Evolutionary conservation across 108 stramenopile genomes (phyloP), one percentile per base, ranked within the genome.

Genomic region (Mediolabrus comicus): DNA sequence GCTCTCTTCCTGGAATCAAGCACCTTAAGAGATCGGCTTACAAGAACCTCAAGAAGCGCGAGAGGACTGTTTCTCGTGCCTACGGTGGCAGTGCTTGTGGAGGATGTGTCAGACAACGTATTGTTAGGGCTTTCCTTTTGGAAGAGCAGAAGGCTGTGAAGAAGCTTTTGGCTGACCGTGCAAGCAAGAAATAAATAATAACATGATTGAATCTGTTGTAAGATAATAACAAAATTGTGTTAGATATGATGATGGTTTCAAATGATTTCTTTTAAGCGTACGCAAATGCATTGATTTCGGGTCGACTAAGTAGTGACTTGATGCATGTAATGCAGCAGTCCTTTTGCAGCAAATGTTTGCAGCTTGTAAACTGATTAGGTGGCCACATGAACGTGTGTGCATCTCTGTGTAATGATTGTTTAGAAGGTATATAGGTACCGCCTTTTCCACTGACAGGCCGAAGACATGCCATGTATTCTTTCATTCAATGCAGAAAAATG

Each of bases 101-200:
- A 52, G 57, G 53, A 32, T 98, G 98, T 80, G 97, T 99, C 43
- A 90, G 89, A 67, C 66, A 88, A 62, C 84, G 97, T 43, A 97
- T 99, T 81, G 83, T 99, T 53, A 81, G 99, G 74, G 99, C 99
- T 31, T 99, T 99, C 80, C 75, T 99, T 62, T 87, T 99, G 82
- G 98, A 99, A 87, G 99, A 99, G 86, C 97, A 98, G 74, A 98
- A 98, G 97, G 97, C 97, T 53, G 98, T 98, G 28, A 99, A 99
- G 97, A 92, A 96, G 85, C 85, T 99, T 34, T 87, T 99, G 75
- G 89, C 92, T 27, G 98, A 98, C 70, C 86, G 87, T 55, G 63
- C 75, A 27, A 80, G 61, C 57, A 84, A 83, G 77, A 82, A 82
- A 62, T 77, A 78, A 78, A 65, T 52, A 54, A 58, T 59, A 65